Evolutionary conservation across 2,329 filamentous ascomycete species (phyloP).

Genomic region (Cercospora citrullina): DNA sequence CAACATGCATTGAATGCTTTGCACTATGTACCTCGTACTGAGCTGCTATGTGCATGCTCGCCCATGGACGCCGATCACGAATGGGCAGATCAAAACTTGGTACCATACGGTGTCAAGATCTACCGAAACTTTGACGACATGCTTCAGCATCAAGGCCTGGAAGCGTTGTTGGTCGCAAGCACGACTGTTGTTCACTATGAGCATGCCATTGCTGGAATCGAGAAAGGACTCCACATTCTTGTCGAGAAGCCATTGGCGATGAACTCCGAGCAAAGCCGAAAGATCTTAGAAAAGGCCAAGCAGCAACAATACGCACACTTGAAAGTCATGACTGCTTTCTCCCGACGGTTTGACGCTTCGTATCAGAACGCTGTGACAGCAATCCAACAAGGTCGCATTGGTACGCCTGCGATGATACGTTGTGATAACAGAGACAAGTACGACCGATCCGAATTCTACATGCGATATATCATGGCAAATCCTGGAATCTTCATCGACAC

Average conservation of each 20-base stretch:
- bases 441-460: slow-evolving; percentile 45
- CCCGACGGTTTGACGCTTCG: slow-evolving; percentile 48
- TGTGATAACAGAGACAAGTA: slow-evolving; percentile 48
- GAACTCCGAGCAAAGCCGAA: slow-evolving; percentile 18
- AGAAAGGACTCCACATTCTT: slow-evolving; percentile 56
- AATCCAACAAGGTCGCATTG: slow-evolving; percentile 44
- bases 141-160: slow-evolving; percentile 55
- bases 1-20: slow-evolving; percentile 39
- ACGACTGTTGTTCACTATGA: slow-evolving; percentile 58
- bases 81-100: slow-evolving; percentile 54
- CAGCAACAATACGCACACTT: slow-evolving; percentile 34
- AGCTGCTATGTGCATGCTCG: slow-evolving; percentile 49
- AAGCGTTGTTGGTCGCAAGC: slow-evolving; percentile 57
- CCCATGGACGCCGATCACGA: slow-evolving; percentile 37
- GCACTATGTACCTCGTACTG: slow-evolving; percentile 46
- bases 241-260: slow-evolving; percentile 54
- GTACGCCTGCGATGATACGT: slow-evolving; percentile 44
- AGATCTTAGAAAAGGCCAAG: slow-evolving; percentile 15
- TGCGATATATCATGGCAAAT: slow-evolving; percentile 43
- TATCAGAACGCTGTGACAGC: slow-evolving; percentile 42
- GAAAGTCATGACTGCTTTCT: slow-evolving; percentile 49
- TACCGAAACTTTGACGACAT: slow-evolving; percentile 58
- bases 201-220: slow-evolving; percentile 58
- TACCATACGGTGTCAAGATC: slow-evolving; percentile 53
- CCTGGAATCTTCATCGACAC: slow-evolving; percentile 51